Conservation (phyloP, 805 yeast species). For the Komagataella pseudopastoris region DNA sequence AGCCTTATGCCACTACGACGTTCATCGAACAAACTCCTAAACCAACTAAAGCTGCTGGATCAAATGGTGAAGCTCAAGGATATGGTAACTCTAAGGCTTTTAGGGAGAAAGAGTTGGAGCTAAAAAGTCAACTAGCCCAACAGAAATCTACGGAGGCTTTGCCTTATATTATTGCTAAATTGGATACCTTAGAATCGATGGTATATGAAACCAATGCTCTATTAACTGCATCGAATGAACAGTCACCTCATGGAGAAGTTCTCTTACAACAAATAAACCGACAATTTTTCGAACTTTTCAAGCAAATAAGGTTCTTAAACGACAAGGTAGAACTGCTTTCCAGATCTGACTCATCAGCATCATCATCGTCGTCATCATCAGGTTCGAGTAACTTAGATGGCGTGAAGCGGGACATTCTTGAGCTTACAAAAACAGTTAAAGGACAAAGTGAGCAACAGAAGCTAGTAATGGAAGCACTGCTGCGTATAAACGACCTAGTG, state of each 20-base stretch:
- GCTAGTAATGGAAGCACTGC: not conserved
- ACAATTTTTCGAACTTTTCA: not conserved
- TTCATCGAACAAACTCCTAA: not conserved
- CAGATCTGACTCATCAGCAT: not conserved
- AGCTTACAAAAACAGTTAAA: not conserved
- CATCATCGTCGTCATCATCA: not conserved
- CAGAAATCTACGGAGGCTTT: not conserved
- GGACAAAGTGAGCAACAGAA: not conserved
- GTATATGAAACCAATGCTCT: not conserved
- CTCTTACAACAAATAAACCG: not conserved
- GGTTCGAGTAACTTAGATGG: not conserved
- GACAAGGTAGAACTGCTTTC: not conserved
- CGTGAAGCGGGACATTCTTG: not conserved
- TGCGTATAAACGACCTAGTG: not conserved
- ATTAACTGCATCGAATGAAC: not conserved
- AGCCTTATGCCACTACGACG: not conserved
- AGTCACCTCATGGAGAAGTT: not conserved
- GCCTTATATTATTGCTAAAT: not conserved
- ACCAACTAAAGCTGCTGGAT: not conserved
- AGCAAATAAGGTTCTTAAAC: not conserved
- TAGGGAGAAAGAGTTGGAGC: conserved; percentile 8
- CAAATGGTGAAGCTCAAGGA: not conserved
- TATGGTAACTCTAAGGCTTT: conserved; percentile 3
- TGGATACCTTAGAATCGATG: not conserved
- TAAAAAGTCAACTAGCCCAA: conserved; percentile 4